Evolutionary conservation across 352 stramenopile genomes (phyloP).

Genomic region (Pythium guiyangense): DNA sequence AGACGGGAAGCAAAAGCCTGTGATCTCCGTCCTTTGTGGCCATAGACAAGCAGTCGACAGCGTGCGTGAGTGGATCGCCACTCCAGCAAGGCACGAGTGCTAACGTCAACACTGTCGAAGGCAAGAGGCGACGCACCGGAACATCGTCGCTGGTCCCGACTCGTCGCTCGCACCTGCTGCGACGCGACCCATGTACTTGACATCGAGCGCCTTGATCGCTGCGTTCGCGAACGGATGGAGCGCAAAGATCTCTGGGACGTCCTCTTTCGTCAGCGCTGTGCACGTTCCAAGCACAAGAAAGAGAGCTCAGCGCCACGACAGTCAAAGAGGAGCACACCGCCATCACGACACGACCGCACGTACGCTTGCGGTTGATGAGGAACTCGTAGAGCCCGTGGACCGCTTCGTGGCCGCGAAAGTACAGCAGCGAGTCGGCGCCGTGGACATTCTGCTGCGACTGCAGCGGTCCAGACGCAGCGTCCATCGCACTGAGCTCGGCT

Average conservation of each 20-base stretch:
- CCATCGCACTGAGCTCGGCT: constrained; percentile 31
- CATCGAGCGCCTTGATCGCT: constrained; percentile 48
- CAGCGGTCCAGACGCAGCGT: background rate
- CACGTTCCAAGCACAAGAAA: constrained; percentile 2
- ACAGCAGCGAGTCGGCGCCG: constrained; percentile 55
- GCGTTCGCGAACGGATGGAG: constrained; percentile 55
- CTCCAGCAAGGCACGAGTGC: too few species aligned
- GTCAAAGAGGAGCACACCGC: background rate
- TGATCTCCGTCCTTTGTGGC: constrained; percentile 50
- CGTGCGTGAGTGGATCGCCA: too few species aligned
- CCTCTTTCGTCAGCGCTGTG: constrained; percentile 69
- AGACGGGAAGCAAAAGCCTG: constrained; percentile 51
- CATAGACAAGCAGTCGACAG: constrained; percentile 8
- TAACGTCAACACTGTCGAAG: too few species aligned
- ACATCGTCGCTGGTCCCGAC: constrained; percentile 6
- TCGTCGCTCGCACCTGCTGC: constrained; percentile 12
- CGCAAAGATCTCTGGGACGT: constrained; percentile 57
- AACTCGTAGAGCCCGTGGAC: constrained; percentile 76
- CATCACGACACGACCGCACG: constrained; percentile 9
- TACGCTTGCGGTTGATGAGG: constrained; percentile 74
- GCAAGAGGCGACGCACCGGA: constrained; percentile 8
- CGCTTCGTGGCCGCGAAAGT: constrained; percentile 54
- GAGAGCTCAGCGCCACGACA: background rate
- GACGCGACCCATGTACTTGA: constrained; percentile 35
- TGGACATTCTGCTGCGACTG: constrained; percentile 34